Evolutionary conservation across 208 protist species (phyloP), one percentile per base, ranked within the genome.

Genomic region (Leishmania major): DNA sequence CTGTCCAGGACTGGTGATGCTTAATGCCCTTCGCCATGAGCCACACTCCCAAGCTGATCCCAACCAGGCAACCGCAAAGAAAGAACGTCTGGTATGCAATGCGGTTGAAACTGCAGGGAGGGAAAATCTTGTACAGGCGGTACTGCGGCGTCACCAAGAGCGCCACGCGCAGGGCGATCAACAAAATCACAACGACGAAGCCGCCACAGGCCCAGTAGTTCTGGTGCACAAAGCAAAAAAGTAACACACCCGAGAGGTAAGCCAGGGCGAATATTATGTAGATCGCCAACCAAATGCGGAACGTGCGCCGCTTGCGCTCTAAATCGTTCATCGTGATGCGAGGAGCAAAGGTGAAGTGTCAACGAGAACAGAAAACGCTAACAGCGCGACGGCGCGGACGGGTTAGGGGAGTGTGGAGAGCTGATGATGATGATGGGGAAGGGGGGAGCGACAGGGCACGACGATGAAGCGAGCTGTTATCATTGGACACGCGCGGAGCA

Each of bases 121-220:
- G 89, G 64, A 96, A 91, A 13, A 84, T 77, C 31, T 45, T 22
- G 80, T 88, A 91, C 53, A 94, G 82, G 31, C 80, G 79, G 73
- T 93, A 86, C 59, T 82, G 81, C 19, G 86, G 76, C 17, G 78
- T 80, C 31, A 87, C 28, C 55, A 88, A 87, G 69, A 92, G 62
- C 57, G 49, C 59, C 10, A 84, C 51, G 25, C 89, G 84, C 49
- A 94, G 81, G 57, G 55, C 75, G 64, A 96, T 94, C 43, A 96
- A 88, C 4, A 87, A 5, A 37, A 88, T 78, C 55, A 88, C 84
- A 51, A 91, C 17, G n/a, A 70, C 43, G 83, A 94, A 96, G 35
- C 92, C 92, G 70, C 64, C 83, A 17, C 86, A 87, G n/a, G 92
- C 92, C 86, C 88, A 89, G 86, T 90, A 90, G 85, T 96, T 96